Percentiles rank a stretch among this genome's conserved stretches.
These are phyloP conservation scores for Venturia aucupariae DNA, from an alignment of 2,329 filamentous ascomycete species.

Conservation along the genomic window DNA sequence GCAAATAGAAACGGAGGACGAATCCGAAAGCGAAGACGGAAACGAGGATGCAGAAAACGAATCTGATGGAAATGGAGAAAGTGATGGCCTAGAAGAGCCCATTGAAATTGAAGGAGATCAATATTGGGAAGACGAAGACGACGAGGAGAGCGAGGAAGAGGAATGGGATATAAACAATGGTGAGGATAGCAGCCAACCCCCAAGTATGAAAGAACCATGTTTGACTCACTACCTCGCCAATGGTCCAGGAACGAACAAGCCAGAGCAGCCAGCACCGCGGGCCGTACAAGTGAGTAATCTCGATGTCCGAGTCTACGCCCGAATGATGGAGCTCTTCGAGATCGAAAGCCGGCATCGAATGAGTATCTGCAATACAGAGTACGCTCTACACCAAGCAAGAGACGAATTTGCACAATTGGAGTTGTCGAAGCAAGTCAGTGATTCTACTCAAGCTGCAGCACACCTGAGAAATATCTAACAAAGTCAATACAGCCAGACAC, in stretches of 20 bases:
- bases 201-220: not conserved
- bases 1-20: not conserved
- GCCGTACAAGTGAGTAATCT: not conserved
- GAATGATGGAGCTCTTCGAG: conserved; percentile 4
- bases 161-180: not conserved
- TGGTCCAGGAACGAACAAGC: not conserved
- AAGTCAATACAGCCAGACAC: not conserved
- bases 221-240: not conserved
- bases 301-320: not conserved
- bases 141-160: not conserved
- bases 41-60: not conserved
- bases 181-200: not conserved
- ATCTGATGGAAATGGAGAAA: not conserved
- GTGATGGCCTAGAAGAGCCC: not conserved
- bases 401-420: not conserved
- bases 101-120: not conserved
- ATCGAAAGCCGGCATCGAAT: not conserved
- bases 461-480: not conserved
- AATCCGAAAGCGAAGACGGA: not conserved
- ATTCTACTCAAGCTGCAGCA: not conserved
- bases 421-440: not conserved
- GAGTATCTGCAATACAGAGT: not conserved
- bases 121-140: not conserved
- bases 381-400: not conserved
- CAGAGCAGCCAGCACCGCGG: not conserved